Evolutionary conservation across 108 stramenopile species (phyloP).

Genomic region (Chaetoceros muelleri): DNA sequence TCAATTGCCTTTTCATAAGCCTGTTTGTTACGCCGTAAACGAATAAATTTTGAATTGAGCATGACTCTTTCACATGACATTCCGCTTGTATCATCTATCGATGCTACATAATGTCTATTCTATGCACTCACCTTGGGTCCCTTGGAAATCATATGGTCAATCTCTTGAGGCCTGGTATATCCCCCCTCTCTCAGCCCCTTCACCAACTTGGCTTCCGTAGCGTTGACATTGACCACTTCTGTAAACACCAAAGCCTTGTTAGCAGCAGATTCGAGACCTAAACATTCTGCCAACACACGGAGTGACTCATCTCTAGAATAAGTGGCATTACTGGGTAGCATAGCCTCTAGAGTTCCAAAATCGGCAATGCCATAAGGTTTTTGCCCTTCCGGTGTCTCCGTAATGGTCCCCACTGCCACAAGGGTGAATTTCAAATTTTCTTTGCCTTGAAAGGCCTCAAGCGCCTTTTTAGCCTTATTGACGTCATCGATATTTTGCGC

Average conservation of each 20-base stretch:
- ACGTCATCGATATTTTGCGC: conserved; percentile 27
- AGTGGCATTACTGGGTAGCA: conserved; percentile 25
- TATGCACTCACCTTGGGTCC: conserved; percentile 37
- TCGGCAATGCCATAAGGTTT: conserved; percentile 37
- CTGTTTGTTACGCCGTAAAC: conserved; percentile 10
- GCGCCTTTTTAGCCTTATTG: conserved; percentile 24
- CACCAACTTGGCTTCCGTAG: conserved; percentile 49
- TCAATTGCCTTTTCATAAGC: conserved; percentile 27
- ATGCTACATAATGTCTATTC: conserved; percentile 5
- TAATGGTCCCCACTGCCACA: conserved; percentile 51
- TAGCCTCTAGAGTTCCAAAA: conserved; percentile 22
- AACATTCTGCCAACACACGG: conserved; percentile 62
- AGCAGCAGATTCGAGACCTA: conserved; percentile 50
- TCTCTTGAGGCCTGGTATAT: conserved; percentile 63
- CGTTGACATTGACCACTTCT: conserved; percentile 27
- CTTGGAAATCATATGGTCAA: conserved; percentile 69
- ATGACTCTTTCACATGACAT: background rate
- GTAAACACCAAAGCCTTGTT: conserved; percentile 37
- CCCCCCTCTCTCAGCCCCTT: conserved; percentile 67
- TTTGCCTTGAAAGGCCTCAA: conserved; percentile 28
- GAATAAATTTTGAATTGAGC: background rate
- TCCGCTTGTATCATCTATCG: conserved; percentile 4
- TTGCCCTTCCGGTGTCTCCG: conserved; percentile 55
- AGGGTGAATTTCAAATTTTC: conserved; percentile 51
- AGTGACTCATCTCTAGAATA: conserved; percentile 68